Evolutionary conservation across 306 rosid species (phyloP).

Genomic region (Fragaria vesca): DNA sequence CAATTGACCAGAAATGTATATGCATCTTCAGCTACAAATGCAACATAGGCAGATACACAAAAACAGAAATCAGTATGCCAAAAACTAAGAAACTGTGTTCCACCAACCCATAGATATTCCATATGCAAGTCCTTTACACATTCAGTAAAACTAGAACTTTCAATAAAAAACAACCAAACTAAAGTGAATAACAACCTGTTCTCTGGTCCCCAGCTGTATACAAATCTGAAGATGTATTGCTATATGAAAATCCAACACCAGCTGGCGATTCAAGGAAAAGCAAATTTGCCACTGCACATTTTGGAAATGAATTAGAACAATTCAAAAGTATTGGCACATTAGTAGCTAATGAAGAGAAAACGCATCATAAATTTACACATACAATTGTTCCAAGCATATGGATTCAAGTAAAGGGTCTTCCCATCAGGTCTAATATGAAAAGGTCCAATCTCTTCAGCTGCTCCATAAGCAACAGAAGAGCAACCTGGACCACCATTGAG

Average conservation of each 20-base stretch:
- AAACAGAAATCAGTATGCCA: conserved; percentile 9
- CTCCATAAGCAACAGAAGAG: conserved; percentile 94
- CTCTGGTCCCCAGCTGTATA: conserved; percentile 77
- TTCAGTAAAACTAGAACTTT: not conserved
- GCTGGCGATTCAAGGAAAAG: conserved; percentile 95
- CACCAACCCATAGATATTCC: conserved; percentile 4
- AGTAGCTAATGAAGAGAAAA: not conserved
- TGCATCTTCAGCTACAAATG: conserved; percentile 81
- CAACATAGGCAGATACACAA: conserved; percentile 28
- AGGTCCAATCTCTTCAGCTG: conserved; percentile 95
- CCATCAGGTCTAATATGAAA: conserved; percentile 80
- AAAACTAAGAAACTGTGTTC: conserved; percentile 6
- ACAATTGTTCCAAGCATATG: conserved; percentile 92
- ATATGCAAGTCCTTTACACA: not conserved
- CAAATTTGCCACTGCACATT: conserved; percentile 80
- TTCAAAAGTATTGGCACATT: not conserved
- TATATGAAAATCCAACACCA: conserved; percentile 93
- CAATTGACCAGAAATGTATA: conserved; percentile 76
- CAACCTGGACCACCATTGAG: conserved; percentile 99
- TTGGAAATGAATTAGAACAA: conserved; percentile 14
- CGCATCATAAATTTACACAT: conserved; percentile 26
- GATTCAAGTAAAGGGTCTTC: conserved; percentile 75
- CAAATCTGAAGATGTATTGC: conserved; percentile 75
- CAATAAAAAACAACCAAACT: not conserved
- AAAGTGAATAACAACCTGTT: conserved; percentile 54